These are phyloP conservation scores for Brassica hybrid DNA, from an alignment of 441 rosid species.

Conservation along the genomic window DNA sequence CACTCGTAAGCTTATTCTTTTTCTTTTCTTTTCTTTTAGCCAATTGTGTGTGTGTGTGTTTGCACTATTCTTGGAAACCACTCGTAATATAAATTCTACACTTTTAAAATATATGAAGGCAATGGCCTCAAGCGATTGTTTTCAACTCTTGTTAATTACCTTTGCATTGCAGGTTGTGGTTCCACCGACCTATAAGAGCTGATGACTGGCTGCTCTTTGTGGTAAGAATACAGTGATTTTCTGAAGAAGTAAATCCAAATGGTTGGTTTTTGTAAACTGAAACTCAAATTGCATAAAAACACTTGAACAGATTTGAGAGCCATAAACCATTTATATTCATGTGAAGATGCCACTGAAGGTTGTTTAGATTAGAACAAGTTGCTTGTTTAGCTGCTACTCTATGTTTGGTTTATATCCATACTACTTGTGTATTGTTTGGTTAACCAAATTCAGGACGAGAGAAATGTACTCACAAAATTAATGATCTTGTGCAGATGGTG, in stretches of 20 bases:
- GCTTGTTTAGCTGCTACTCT: slow-evolving; percentile 8
- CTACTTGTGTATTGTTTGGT: neutral
- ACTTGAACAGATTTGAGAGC: slow-evolving; percentile 10
- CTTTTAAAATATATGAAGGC: neutral
- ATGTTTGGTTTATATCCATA: neutral
- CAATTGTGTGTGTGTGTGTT: slow-evolving; percentile 1
- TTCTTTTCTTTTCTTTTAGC: slow-evolving; percentile 10
- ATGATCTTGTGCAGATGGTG: slow-evolving; percentile 47
- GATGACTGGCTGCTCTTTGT: slow-evolving; percentile 90
- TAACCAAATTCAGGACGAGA: too few species aligned
- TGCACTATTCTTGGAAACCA: neutral
- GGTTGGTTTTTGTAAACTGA: slow-evolving; percentile 11
- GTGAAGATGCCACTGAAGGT: neutral
- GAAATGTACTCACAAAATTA: neutral
- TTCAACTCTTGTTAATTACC: neutral
- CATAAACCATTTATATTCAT: neutral
- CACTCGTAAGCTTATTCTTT: slow-evolving; percentile 69
- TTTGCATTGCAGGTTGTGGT: slow-evolving; percentile 83
- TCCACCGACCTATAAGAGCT: slow-evolving; percentile 82
- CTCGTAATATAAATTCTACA: neutral
- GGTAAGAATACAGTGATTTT: slow-evolving; percentile 46
- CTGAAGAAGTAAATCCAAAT: neutral
- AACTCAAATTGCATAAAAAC: slow-evolving; percentile 2
- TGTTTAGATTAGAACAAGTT: neutral
- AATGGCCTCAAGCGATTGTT: neutral